phyloP scores from a whole-genome alignment of 306 rosid species.

The Vigna unguiculata region DNA sequence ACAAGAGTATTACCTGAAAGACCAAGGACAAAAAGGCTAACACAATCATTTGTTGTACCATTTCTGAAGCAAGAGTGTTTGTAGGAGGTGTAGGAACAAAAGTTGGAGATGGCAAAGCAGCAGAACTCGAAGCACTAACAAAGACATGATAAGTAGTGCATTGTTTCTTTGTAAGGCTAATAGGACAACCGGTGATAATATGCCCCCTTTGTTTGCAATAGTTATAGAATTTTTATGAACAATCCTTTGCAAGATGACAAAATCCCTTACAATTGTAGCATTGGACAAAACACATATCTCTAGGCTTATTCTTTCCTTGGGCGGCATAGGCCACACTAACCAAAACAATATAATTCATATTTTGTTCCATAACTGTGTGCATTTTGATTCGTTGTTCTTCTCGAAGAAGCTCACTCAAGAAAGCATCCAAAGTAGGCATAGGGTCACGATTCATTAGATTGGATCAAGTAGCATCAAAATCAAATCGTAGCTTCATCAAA shows the following conservation, averaged over 20 bases:
- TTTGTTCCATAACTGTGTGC: background rate
- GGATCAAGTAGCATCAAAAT: background rate
- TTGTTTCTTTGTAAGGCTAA: too few species aligned
- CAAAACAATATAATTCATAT: background rate
- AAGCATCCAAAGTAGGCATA: background rate
- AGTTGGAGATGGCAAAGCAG: background rate
- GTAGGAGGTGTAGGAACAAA: background rate
- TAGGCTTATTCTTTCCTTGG: background rate
- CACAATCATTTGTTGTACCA: background rate
- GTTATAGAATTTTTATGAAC: background rate
- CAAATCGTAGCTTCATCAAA: background rate
- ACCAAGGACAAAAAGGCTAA: too few species aligned
- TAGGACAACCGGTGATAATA: background rate
- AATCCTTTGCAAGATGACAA: background rate
- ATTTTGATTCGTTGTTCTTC: background rate
- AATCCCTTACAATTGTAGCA: background rate
- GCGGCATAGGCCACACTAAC: background rate
- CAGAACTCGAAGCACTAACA: background rate
- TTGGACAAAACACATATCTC: background rate
- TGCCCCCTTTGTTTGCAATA: background rate
- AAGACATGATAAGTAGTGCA: background rate
- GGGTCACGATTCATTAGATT: background rate
- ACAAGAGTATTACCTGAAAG: too few species aligned
- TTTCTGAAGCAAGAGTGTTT: background rate
- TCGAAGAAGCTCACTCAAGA: background rate